Base-by-base conservation (phyloP, 495 filamentous ascomycete species). In the Podospora appendiculata region DNA sequence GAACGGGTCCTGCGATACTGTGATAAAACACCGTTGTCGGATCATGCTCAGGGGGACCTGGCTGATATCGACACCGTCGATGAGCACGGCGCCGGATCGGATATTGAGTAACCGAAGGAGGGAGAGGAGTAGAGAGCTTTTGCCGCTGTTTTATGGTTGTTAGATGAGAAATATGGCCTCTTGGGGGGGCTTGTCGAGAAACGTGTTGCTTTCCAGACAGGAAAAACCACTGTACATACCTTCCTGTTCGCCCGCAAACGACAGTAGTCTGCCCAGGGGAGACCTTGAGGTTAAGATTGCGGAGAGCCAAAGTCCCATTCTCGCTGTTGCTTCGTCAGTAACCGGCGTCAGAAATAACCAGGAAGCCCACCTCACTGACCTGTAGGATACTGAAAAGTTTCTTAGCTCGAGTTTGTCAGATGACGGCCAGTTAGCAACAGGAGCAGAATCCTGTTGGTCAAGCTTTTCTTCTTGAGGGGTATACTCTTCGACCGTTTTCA, bases 1-100 rank as follows among this genome's bases (percentile, higher is more conserved):
- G 17, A 74, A 57, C 0, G 64, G 44, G 33, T 77, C 70, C 45
- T 79, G 76, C 5, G 75, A 61, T 0, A 78, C 61, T 4, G 68
- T 62, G 46, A 76, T 67, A 45, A 79, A 66, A 47, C 48, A 58
- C 25, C 63, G 58, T 19, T 58, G 18, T 0, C 73, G 67, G 10
- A 70, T 16, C 8, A 50, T 33, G 7, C 60, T 10, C 8, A 58
- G 55, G 6, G 65, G 63, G 0, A 74, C 41, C 0, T 32, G 50
- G 9, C 41, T 32, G 14, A 70, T 58, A 33, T 72, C 50, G n/a
- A 72, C 49, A 13, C 56, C 67, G 55, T 70, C 66, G 14, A 78
- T 49, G 2, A 41, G 17, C 25, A 74, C 64, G n/a, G 33, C 32
- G 6, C 70, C 70, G 1, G 53, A 62, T 0, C 54, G 41, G 6